Percentiles rank a stretch among this genome's conserved stretches.
These are phyloP conservation scores for Austroboletus festivus DNA, from an alignment of 768 basidiomycete genomes.

Conservation along the genomic window DNA sequence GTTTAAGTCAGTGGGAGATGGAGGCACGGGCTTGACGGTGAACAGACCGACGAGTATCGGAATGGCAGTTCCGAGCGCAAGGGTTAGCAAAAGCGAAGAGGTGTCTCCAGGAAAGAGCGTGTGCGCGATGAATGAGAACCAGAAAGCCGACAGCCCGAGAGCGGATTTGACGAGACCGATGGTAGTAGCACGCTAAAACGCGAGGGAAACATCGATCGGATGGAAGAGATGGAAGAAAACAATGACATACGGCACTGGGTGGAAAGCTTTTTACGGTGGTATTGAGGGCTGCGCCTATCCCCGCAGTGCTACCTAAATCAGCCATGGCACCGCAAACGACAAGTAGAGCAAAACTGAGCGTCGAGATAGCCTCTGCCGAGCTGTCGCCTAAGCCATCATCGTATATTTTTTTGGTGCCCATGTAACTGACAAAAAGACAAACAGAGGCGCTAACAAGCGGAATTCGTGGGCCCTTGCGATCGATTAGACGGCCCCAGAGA, in stretches of 20 bases:
- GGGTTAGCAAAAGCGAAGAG: slow-evolving; percentile 68
- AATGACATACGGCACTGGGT: slow-evolving; percentile 53
- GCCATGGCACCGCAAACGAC: slow-evolving; percentile 66
- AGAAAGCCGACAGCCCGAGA: slow-evolving; percentile 88
- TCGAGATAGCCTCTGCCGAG: slow-evolving; percentile 33
- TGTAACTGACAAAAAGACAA: slow-evolving; percentile 67
- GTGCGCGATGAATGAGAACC: slow-evolving; percentile 78
- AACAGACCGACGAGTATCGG: slow-evolving; percentile 81
- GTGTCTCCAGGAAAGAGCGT: slow-evolving; percentile 73
- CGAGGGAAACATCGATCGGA: background rate
- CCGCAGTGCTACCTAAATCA: slow-evolving; percentile 74
- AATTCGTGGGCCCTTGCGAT: slow-evolving; percentile 66
- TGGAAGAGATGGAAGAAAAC: background rate
- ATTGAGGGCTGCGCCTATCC: slow-evolving; percentile 69
- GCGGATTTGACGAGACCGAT: slow-evolving; percentile 82
- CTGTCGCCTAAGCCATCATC: slow-evolving; percentile 46
- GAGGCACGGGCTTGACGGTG: slow-evolving; percentile 66
- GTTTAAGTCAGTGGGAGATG: slow-evolving; percentile 36
- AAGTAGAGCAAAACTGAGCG: slow-evolving; percentile 46
- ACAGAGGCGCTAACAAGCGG: slow-evolving; percentile 58
- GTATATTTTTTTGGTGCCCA: slow-evolving; percentile 67
- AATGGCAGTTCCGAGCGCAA: slow-evolving; percentile 73
- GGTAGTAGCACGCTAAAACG: slow-evolving; percentile 61
- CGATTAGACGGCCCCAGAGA: slow-evolving; percentile 76
- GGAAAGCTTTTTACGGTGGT: slow-evolving; percentile 85